Evolutionary conservation across 192 early-diverging fungal genomes (phyloP), one percentile per base, ranked within the genome.

Genomic region (Coemansia pectinata): DNA sequence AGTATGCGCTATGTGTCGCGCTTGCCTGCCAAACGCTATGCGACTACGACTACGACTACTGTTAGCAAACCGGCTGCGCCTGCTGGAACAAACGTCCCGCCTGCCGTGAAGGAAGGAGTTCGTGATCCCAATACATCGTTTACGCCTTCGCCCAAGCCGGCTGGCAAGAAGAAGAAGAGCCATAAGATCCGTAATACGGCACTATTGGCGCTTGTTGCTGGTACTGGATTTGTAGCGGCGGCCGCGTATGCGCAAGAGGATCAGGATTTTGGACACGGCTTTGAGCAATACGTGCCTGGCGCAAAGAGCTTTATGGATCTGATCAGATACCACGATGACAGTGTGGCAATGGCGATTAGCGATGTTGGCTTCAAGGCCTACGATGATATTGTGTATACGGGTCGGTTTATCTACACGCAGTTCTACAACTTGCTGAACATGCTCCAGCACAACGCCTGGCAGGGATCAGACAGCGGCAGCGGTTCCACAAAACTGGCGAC

Each of bases 321-420:
- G 63, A 79, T 85, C 27, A 74, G 82, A 38, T 76, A 86, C 64
- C 67, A 87, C 33, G 68, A 85, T 23, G 79, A 78, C 41, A 87
- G 83, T 67, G 69, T 83, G 25, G 57, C 68, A 14, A 71, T 81
- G 70, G 71, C 75, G 9, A 27, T 69, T 64, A 83, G 86, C 66
- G 81, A 91, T 42, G 85, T 90, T 39, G 86, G 90, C 17, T 85
- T 76, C 53, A 78, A 87, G 33, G 86, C 86, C 29, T 87, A 88
- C 52, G 83, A 80, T 44, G 79, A 90, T 23, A 42, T 78, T 23
- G 79, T 57, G 17, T 75, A 85, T 58, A 79, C 76, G 23, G 66
- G 71, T 10, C 70, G 68, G 47, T 76, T 85, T 38, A 77, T 81
- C 62, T 81, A 80, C 52, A 55, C 68, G 27, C 84, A 84, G 63